Evolutionary conservation across 257 asterid genomes (phyloP), one percentile per base, ranked within the genome.

Genomic region (Dorcoceras hygrometricum): DNA sequence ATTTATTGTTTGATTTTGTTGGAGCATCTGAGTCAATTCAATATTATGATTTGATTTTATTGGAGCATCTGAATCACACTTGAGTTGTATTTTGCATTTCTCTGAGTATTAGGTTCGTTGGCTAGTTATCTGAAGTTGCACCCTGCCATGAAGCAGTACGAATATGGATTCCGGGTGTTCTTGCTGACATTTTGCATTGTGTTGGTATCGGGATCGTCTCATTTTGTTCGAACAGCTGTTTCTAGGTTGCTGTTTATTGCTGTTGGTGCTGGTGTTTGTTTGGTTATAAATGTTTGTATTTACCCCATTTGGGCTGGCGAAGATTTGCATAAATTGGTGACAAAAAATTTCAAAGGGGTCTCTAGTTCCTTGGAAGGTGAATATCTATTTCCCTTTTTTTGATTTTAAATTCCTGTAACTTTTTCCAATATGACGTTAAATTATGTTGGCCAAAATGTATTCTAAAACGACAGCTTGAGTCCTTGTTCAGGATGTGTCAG

Each of bases 221-320:
- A 18, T 72, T 43, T 43, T 43, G 53, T 43, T 43, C 6, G 53
- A 43, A 43, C 53, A 16, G 53, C 53, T 43, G 53, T 43, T 16
- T 43, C 53, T 16, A 43, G 87, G 22, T 34, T 84, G 11, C 59
- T 77, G 46, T 83, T 84, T 9, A 81, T 84, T 63, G 84, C 81
- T 2, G 22, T 84, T 36, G 89, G 85, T 23, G 86, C 83, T 23
- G 68, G 59, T 0, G 57, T 79, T 28, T 84, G 83, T 62, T 76
- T 84, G 23, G 1, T 77, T 12, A 64, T 84, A 8, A 84, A 79
- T 34, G 73, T 75, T 6, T 51, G 74, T 22, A 64, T 84, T 55
- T 84, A 62, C 28, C 89, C 87, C 8, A 81, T 74, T 28, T 83
- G 89, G 86, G 72, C 84, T 6, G 86, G 89, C n/a, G 84, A 81